Base-by-base conservation (phyloP, 2,329 filamentous ascomycete species). In the Gnomoniopsis smithogilvyi region DNA sequence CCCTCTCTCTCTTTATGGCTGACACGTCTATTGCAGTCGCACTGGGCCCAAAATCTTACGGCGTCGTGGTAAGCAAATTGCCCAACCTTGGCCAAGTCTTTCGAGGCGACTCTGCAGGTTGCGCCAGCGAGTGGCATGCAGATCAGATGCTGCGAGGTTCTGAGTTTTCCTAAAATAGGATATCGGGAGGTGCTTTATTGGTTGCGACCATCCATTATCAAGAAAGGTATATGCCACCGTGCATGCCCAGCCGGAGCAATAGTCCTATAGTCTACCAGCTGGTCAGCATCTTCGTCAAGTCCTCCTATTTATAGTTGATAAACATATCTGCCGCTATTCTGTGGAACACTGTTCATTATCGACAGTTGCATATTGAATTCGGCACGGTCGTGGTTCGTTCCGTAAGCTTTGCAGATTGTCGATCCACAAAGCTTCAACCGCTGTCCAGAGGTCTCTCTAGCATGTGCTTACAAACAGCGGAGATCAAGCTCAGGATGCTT, bases 131-230 rank as follows among this genome's bases (percentile, higher is more conserved):
- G 15, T 46, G 43, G 19, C 43, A 46, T 46, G 43, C 19, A 19
- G 3, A 21, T 11, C 19, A 46, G 43, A 19, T 21, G 36, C 12
- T 11, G 46, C 34, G 33, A 48, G n/a, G 33, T 26, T 22, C 53
- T 36, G 19, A 26, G 46, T 7, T 12, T 26, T 33, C 54, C 46
- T 41, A 56, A 50, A 56, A 50, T 50, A 56, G 54, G 45, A 41
- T 21, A 49, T 41, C 21, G 46, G 22, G 46, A 56, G 34, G 10
- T 4, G 8, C 7, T 11, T 47, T 10, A 50, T 24, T 30, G 46
- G 54, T 56, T 50, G 19, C 34, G 38, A 22, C 43, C 11, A 49
- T 30, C 45, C 34, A 49, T 49, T 41, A 33, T 50, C 33, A 45
- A 30, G 30, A 15, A 34, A 49, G 33, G n/a, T 21, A 49, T 15